Evolutionary conservation across 2,329 filamentous ascomycete genomes (phyloP).

Genomic region (Fonsecaea pedrosoi): DNA sequence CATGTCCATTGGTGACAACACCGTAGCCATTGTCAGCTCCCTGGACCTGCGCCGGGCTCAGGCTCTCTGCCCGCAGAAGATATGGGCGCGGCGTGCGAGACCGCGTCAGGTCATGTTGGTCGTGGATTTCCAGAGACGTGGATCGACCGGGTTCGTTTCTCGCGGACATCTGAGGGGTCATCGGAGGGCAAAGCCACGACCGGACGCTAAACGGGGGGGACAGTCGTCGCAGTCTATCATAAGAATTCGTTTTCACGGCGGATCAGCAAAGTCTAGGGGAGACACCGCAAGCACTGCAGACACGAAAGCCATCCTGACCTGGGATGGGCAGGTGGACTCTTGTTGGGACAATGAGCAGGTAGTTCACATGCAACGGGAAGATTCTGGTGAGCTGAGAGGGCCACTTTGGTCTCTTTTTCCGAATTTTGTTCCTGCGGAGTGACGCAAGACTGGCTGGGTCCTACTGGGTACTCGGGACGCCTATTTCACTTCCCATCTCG

Average conservation of each 20-base stretch:
- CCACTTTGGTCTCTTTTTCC: conserved; percentile 8
- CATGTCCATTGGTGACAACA: conserved; percentile 14
- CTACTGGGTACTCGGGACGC: background rate
- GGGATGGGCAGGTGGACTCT: conserved; percentile 13
- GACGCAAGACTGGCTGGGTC: background rate
- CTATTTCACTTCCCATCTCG: background rate
- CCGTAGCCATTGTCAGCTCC: conserved; percentile 19
- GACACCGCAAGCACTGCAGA: conserved; percentile 9
- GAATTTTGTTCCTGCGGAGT: conserved; percentile 5
- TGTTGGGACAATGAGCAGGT: conserved; percentile 17
- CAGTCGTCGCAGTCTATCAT: conserved; percentile 5
- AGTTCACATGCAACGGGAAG: conserved; percentile 23
- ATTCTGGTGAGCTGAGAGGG: conserved; percentile 12
- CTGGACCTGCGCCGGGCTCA: conserved; percentile 19
- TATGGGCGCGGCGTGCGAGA: conserved; percentile 43
- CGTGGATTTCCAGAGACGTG: conserved; percentile 28
- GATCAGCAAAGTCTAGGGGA: conserved; percentile 1
- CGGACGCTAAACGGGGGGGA: background rate
- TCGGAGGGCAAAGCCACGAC: conserved; percentile 19
- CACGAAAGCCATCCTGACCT: conserved; percentile 18
- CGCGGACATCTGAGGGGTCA: conserved; percentile 31
- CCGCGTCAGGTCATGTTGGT: conserved; percentile 27
- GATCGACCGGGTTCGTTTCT: conserved; percentile 23
- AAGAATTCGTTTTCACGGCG: conserved; percentile 15
- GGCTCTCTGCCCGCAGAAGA: conserved; percentile 36